A percentile compares a stretch with the other conserved stretches of the same genome.
Evolutionary conservation across 2,329 filamentous ascomycete species (phyloP).

Genomic region (Dactylellina drechsleri): DNA sequence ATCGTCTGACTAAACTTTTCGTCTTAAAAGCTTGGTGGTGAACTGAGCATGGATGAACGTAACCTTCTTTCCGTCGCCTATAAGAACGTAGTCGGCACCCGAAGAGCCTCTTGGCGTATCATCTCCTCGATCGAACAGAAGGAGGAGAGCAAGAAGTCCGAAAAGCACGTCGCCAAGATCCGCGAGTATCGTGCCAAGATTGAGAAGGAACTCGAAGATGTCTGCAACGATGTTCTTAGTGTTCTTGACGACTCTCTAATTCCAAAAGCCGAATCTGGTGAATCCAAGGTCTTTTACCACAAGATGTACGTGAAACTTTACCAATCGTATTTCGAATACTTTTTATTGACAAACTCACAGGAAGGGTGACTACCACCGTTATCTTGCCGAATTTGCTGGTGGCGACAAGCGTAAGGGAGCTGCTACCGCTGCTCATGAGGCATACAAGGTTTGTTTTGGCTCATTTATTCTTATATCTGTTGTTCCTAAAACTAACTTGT

Average conservation of each 20-base stretch:
- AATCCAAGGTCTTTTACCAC: slow-evolving; percentile 99
- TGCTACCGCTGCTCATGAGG: slow-evolving; percentile 92
- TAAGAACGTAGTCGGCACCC: slow-evolving; percentile 98
- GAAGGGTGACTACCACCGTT: slow-evolving; percentile 99
- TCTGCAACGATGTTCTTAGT: slow-evolving; percentile 96
- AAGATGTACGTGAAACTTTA: slow-evolving; percentile 78
- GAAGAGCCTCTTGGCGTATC: slow-evolving; percentile 97
- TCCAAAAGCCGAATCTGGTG: slow-evolving; percentile 89
- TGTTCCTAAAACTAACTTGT: slow-evolving; percentile 4
- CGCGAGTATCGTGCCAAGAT: slow-evolving; percentile 99
- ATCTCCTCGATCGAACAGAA: slow-evolving; percentile 99
- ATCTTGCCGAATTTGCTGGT: slow-evolving; percentile 95
- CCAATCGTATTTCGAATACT: background rate
- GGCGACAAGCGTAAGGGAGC: slow-evolving; percentile 95
- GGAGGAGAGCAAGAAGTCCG: slow-evolving; percentile 99
- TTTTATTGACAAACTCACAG: slow-evolving; percentile 65
- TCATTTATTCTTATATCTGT: background rate
- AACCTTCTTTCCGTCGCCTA: slow-evolving; percentile 97
- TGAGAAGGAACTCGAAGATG: slow-evolving; percentile 93
- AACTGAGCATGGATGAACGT: slow-evolving; percentile 91
- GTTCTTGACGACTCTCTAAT: slow-evolving; percentile 95
- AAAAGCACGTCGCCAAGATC: slow-evolving; percentile 87
- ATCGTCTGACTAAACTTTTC: slow-evolving; percentile 19
- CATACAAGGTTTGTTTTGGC: slow-evolving; percentile 76
- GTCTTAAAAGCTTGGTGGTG: slow-evolving; percentile 68